Evolutionary conservation across 768 basidiomycete genomes (phyloP).

Genomic region (Tricholoma hemisulphureum): DNA sequence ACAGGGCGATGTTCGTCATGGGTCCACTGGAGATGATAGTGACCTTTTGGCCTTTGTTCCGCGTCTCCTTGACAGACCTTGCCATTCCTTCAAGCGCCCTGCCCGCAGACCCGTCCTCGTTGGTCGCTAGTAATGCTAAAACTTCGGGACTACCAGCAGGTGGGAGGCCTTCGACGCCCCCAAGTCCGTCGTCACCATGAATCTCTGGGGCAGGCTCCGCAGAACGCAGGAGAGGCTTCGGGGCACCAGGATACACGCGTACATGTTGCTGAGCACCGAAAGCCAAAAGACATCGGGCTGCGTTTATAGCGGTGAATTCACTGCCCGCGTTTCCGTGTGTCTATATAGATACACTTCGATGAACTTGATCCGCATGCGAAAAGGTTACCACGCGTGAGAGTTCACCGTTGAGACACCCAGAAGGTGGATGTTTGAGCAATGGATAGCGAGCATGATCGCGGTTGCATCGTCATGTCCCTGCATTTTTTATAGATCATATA

Average conservation of each 20-base stretch:
- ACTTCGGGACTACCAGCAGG: constrained; percentile 47
- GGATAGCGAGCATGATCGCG: constrained; percentile 74
- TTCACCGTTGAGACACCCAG: constrained; percentile 82
- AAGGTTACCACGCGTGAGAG: neutral
- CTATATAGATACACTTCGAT: constrained; percentile 40
- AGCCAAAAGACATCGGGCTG: constrained; percentile 71
- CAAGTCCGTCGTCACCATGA: constrained; percentile 80
- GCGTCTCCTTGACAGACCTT: constrained; percentile 46
- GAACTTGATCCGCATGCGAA: neutral
- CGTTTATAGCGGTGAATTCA: constrained; percentile 65
- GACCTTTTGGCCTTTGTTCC: constrained; percentile 61
- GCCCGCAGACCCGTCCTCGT: constrained; percentile 39
- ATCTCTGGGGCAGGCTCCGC: constrained; percentile 71
- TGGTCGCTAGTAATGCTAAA: constrained; percentile 44
- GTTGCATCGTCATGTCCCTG: constrained; percentile 91
- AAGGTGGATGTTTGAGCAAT: constrained; percentile 62
- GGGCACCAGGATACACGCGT: constrained; percentile 67
- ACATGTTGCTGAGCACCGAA: constrained; percentile 62
- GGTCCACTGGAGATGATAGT: constrained; percentile 77
- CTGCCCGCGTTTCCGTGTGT: constrained; percentile 78
- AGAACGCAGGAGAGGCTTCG: constrained; percentile 63
- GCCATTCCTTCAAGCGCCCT: constrained; percentile 74
- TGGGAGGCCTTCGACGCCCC: constrained; percentile 79
- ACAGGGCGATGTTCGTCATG: constrained; percentile 79
- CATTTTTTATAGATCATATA: neutral